Base-by-base conservation (phyloP, 2,329 filamentous ascomycete genomes). In the Microdochium nivale region DNA sequence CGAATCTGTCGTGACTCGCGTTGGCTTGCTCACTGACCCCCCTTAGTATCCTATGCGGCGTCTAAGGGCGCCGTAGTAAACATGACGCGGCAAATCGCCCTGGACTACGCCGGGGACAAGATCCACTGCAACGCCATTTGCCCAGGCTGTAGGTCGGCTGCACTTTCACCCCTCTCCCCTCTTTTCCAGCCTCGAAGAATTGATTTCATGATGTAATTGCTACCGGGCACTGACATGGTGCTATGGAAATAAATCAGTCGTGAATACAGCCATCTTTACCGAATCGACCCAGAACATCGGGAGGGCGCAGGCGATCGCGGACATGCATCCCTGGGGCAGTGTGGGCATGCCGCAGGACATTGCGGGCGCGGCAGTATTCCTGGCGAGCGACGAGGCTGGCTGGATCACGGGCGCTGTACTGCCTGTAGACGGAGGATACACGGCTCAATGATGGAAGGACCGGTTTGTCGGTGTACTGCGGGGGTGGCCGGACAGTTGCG, bases 61-160 rank as follows among this genome's bases (percentile, higher is more conserved):
- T 74, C 71, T 0, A 80, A 80, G 54, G 74, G 73, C 5, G 76
- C 73, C 0, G 74, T 79, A 0, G 64, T 71, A 2, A 74, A 72
- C n/a, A 54, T 80, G 3, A 81, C 77, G 0, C 67, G 70, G 32
- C 63, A 70, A 9, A 66, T 76, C 0, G 76, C 76, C 0, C 54
- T 75, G 33, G 78, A 81, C 40, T 78, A 76, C 55, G 77, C 72
- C 0, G 59, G 60, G 1, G 59, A 73, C 11, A 63, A 68, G 0
- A 77, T 81, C 25, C 77, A 80, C 54, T 70, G 72, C 32, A 80
- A 80, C 56, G 75, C 75, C 0, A 67, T 81, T 4, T 78, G 76
- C 50, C 78, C 78, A 3, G 78, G 78, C 5, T 80, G 60, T 64
- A 60, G 55, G 55, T 55, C n/a, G n/a, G n/a, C n/a, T n/a, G n/a